A percentile compares a stretch with the other conserved stretches of the same genome.
These are phyloP conservation scores for Parietichytrium sp. DNA, from an alignment of 108 stramenopile species.

Conservation along the genomic window DNA sequence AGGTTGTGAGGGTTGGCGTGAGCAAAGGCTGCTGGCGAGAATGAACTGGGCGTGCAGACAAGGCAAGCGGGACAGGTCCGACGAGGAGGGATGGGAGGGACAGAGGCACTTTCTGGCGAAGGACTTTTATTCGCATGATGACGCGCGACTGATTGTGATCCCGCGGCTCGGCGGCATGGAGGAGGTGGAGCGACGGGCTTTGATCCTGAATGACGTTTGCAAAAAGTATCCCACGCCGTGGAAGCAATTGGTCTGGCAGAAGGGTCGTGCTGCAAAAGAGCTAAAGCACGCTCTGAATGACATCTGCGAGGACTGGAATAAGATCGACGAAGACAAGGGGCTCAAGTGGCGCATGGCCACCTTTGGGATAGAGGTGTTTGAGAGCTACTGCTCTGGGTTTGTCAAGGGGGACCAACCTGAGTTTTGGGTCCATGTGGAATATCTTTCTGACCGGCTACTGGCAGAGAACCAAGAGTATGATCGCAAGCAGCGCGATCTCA, in stretches of 20 bases:
- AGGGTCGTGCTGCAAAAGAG: background rate
- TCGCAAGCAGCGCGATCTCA: too few species aligned
- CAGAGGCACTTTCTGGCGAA: background rate
- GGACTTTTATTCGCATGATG: background rate
- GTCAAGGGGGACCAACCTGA: constrained; percentile 37
- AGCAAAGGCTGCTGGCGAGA: too few species aligned
- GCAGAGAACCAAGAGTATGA: background rate
- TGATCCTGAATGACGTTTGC: constrained; percentile 21
- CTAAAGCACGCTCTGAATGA: background rate
- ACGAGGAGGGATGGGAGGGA: constrained; percentile 28
- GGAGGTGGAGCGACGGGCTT: background rate
- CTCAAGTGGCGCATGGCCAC: constrained; percentile 12
- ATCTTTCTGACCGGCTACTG: background rate
- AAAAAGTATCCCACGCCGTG: constrained; percentile 20
- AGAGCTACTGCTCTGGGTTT: background rate
- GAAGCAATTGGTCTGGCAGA: background rate
- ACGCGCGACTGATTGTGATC: background rate
- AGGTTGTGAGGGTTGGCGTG: too few species aligned
- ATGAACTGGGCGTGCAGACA: constrained; percentile 19
- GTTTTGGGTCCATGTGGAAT: constrained; percentile 32
- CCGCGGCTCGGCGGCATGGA: constrained; percentile 29
- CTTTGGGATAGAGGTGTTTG: background rate
- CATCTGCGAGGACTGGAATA: background rate
- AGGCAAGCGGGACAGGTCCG: too few species aligned
- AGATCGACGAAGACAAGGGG: background rate